A percentile compares a stretch with the other conserved stretches of the same genome.
Evolutionary conservation across 805 yeast genomes (phyloP).

Genomic region (Yamadazyma akitaensis): DNA sequence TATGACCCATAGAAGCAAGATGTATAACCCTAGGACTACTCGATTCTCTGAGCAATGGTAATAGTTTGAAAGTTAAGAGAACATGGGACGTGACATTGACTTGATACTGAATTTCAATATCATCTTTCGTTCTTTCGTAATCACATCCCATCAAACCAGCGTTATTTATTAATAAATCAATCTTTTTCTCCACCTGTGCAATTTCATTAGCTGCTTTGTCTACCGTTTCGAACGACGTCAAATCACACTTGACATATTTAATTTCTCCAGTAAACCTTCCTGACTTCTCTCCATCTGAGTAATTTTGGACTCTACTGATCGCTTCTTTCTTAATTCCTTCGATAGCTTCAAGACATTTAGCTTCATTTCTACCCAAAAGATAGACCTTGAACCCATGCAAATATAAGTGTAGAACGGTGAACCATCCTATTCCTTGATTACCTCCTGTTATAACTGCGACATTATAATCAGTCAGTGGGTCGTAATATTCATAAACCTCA

Average conservation of each 20-base stretch:
- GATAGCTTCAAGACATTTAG: constrained; percentile 31
- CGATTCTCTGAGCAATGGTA: constrained; percentile 24
- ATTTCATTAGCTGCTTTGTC: constrained; percentile 25
- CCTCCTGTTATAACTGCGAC: constrained; percentile 40
- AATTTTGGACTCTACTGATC: constrained; percentile 15
- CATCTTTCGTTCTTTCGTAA: constrained; percentile 31
- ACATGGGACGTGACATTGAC: constrained; percentile 35
- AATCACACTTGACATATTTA: constrained; percentile 52
- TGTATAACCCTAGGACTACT: constrained; percentile 29
- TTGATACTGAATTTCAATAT: constrained; percentile 40
- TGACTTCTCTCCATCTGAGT: constrained; percentile 5
- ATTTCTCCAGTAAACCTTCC: constrained; percentile 47
- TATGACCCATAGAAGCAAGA: constrained; percentile 35
- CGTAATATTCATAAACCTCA: constrained; percentile 16
- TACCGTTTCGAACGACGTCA: constrained; percentile 37
- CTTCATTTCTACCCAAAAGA: constrained; percentile 33
- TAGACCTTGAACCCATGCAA: constrained; percentile 39
- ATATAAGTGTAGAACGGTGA: constrained; percentile 35
- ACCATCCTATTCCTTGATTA: constrained; percentile 41
- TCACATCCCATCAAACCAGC: constrained; percentile 44
- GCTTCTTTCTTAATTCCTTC: constrained; percentile 34
- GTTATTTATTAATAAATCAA: constrained; percentile 36
- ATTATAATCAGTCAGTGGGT: constrained; percentile 24
- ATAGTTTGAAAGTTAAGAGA: constrained; percentile 28
- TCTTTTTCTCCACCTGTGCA: constrained; percentile 19